Evolutionary conservation across 2,329 filamentous ascomycete genomes (phyloP), one percentile per base, ranked within the genome.

Genomic region (Microdochium nivale): DNA sequence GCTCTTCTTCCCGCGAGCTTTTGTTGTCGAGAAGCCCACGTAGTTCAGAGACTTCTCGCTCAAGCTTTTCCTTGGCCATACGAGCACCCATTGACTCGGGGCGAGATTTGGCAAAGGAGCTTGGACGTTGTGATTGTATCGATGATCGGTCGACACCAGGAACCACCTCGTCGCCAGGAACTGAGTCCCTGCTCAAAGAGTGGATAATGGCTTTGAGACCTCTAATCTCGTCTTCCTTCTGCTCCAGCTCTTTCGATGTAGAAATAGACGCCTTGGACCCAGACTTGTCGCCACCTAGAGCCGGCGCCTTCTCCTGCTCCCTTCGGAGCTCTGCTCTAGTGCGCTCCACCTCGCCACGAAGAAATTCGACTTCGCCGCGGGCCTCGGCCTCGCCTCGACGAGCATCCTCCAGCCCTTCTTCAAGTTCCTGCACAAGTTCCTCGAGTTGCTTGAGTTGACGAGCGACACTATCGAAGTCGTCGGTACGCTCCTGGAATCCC

Each of bases 121-220:
- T 63, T 27, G 56, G 59, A 19, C 68, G 61, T 48, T 66, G 64
- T 27, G 56, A 58, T 40, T 58, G 62, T 2, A 58, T 61, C 10
- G 66, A 59, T 3, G 54, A 67, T 62, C 61, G 71, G 55, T 64
- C 65, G 44, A 65, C 53, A 47, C 65, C 63, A 46, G 40, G 40
- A 8, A 19, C 16, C 8, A 19, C 19, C 46, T 68, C 68, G 24
- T 62, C 59, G 25, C 68, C 69, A 3, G 75, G 74, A n/a, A 78
- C 72, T 11, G 84, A 80, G 58, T 89, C 89, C 55, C 90, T 80
- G 66, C 90, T 96, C 35, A 99, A 77, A 19, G 90, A 96, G 70
- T 97, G 92, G 54, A 99, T 97, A 64, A 99, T 97, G 44, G 94
- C 92, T 70, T 97, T 99, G 57, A 99, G 79, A 47, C 94, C 94